Evolutionary conservation across 176 grass and related monocot species (phyloP).

Genomic region (Oryza coarctata): DNA sequence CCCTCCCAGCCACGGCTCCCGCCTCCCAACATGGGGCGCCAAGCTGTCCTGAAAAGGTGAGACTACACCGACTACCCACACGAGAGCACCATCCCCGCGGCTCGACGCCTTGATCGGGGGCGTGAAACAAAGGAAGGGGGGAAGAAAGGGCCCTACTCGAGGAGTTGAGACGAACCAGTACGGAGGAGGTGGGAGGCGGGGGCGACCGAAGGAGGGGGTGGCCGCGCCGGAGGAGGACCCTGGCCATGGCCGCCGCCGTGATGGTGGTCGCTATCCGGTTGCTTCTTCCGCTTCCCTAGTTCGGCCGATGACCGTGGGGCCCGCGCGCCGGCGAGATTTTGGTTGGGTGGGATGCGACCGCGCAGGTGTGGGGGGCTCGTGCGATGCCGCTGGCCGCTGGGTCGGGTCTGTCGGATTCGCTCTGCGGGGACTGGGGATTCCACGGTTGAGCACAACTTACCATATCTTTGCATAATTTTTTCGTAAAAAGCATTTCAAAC

Average conservation of each 20-base stretch:
- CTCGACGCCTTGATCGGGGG: neutral
- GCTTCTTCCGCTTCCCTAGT: neutral
- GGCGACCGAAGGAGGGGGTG: neutral
- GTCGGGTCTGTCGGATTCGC: no score
- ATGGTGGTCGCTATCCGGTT: neutral
- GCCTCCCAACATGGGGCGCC: neutral
- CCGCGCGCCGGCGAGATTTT: neutral
- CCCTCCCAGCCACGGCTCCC: neutral
- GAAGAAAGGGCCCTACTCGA: neutral
- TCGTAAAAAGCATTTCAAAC: no score
- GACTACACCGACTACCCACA: no score
- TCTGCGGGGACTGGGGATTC: no score
- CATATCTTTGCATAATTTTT: no score
- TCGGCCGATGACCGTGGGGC: neutral
- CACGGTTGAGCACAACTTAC: no score
- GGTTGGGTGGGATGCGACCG: neutral
- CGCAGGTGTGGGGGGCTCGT: no score
- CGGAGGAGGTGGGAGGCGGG: neutral
- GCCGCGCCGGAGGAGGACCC: neutral
- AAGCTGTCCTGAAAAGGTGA: no score
- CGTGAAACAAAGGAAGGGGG: neutral
- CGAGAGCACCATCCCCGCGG: no score
- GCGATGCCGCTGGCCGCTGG: no score
- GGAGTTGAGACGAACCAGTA: neutral
- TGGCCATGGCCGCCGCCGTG: slow-evolving; percentile 3